A percentile compares a stretch with the other conserved stretches of the same genome.
Evolutionary conservation across 495 filamentous ascomycete species (phyloP).

Genomic region (Trichoderma reesei): DNA sequence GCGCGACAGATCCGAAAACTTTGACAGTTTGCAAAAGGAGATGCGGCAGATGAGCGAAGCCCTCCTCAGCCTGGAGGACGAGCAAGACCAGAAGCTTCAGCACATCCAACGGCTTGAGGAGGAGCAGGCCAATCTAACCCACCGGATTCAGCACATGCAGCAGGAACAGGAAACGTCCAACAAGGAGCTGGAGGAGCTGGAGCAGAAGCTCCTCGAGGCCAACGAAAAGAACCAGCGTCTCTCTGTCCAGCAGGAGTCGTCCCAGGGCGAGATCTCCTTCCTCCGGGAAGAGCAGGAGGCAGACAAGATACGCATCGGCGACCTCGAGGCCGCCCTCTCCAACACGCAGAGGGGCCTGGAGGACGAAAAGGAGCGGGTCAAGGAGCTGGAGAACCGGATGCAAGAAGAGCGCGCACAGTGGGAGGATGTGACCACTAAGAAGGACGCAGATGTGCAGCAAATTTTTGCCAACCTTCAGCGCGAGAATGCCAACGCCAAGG

Average conservation of each 20-base stretch:
- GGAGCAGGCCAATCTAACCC: constrained; percentile 39
- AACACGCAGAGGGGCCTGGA: constrained; percentile 59
- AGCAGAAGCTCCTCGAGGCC: constrained; percentile 64
- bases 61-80: constrained; percentile 77
- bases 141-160: constrained; percentile 59
- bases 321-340: constrained; percentile 73
- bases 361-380: constrained; percentile 70
- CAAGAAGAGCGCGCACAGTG: constrained; percentile 74
- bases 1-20: constrained; percentile 66
- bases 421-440: constrained; percentile 72
- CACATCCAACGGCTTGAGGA: constrained; percentile 66
- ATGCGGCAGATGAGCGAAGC: constrained; percentile 83
- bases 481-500: constrained; percentile 70
- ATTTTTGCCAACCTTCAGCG: constrained; percentile 77
- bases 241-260: constrained; percentile 82
- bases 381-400: constrained; percentile 69
- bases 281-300: constrained; percentile 92
- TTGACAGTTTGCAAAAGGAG: constrained; percentile 75
- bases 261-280: constrained; percentile 89
- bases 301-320: constrained; percentile 96
- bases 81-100: constrained; percentile 53
- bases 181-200: constrained; percentile 65
- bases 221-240: constrained; percentile 79
- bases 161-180: constrained; percentile 66
- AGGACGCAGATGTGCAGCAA: constrained; percentile 71